phyloP scores from a whole-genome alignment of 768 basidiomycete genomes.

The Suillus subluteus region DNA sequence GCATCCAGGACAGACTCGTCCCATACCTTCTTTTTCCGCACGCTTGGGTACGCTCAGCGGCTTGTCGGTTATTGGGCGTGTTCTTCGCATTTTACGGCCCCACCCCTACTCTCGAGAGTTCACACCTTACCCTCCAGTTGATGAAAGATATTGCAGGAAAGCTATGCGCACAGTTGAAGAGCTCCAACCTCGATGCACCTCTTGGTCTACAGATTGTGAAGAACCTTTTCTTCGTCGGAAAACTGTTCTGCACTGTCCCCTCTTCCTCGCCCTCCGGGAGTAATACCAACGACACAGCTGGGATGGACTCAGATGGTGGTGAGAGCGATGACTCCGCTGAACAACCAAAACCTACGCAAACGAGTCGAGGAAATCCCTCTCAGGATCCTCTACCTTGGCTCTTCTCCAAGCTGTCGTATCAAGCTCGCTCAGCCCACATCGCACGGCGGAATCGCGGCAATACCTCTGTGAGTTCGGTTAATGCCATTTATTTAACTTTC shows the following conservation, averaged over 20 bases:
- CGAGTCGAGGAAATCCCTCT: slow-evolving; percentile 1
- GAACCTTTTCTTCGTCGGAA: slow-evolving; percentile 91
- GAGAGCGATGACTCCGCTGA: slow-evolving; percentile 21
- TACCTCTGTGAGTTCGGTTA: slow-evolving; percentile 43
- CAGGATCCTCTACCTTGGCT: slow-evolving; percentile 81
- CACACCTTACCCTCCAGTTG: slow-evolving; percentile 54
- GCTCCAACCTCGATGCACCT: slow-evolving; percentile 71
- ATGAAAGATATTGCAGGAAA: slow-evolving; percentile 78
- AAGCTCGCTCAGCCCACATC: slow-evolving; percentile 77
- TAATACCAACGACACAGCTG: slow-evolving; percentile 33
- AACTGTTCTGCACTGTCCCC: slow-evolving; percentile 66
- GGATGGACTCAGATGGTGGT: slow-evolving; percentile 31
- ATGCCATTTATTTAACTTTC: slow-evolving; percentile 6
- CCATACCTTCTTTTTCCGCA: slow-evolving; percentile 85
- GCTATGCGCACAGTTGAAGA: slow-evolving; percentile 77
- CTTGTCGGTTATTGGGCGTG: slow-evolving; percentile 74
- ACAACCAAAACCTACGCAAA: not conserved
- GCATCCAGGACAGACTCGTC: slow-evolving; percentile 68
- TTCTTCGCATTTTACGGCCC: slow-evolving; percentile 56
- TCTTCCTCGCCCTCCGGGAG: slow-evolving; percentile 20
- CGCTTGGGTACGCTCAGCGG: slow-evolving; percentile 87
- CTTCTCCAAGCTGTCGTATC: slow-evolving; percentile 92
- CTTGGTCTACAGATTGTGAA: slow-evolving; percentile 88
- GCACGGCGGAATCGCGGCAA: slow-evolving; percentile 59
- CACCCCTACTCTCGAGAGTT: slow-evolving; percentile 15